Conservation (phyloP, 768 basidiomycete genomes). For the Daedaleopsis sinensis region DNA sequence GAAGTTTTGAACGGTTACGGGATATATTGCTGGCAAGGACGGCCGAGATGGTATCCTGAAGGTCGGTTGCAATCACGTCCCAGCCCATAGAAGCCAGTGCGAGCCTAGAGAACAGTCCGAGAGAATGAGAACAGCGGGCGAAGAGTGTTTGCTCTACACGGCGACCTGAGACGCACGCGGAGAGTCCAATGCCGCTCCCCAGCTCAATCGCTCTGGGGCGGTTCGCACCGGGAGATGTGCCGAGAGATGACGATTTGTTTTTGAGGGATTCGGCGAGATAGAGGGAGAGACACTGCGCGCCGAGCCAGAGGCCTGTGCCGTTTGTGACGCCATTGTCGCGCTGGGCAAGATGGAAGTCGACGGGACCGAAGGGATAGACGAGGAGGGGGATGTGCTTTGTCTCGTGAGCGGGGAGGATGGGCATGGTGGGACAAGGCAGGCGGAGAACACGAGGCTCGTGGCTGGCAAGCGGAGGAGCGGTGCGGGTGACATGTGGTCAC, state of each 20-base stretch:
- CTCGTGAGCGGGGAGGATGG: slow-evolving; percentile 53
- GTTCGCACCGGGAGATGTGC: slow-evolving; percentile 9
- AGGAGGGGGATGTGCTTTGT: slow-evolving; percentile 66
- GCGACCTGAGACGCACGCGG: slow-evolving; percentile 53
- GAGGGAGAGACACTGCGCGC: slow-evolving; percentile 71
- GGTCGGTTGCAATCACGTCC: slow-evolving; percentile 79
- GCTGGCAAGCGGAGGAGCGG: slow-evolving; percentile 3
- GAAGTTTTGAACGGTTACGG: slow-evolving; percentile 42
- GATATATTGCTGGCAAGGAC: slow-evolving; percentile 68
- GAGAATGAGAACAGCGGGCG: slow-evolving; percentile 7
- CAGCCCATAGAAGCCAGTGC: slow-evolving; percentile 70
- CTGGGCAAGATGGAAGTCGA: slow-evolving; percentile 55
- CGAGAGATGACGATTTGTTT: slow-evolving; percentile 19
- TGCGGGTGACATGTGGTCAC: neutral
- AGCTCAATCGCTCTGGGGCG: slow-evolving; percentile 66
- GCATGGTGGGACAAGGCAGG: slow-evolving; percentile 22
- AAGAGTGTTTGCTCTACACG: neutral
- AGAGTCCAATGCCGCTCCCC: slow-evolving; percentile 82
- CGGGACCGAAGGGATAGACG: slow-evolving; percentile 41
- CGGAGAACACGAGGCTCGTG: neutral
- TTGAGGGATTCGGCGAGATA: slow-evolving; percentile 53
- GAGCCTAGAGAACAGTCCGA: slow-evolving; percentile 45
- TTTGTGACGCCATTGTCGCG: slow-evolving; percentile 64
- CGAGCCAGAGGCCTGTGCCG: slow-evolving; percentile 86
- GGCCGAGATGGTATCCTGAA: slow-evolving; percentile 58